Base-by-base conservation (phyloP, 768 basidiomycete genomes). In the Chalciporus pseudorubinellus region DNA sequence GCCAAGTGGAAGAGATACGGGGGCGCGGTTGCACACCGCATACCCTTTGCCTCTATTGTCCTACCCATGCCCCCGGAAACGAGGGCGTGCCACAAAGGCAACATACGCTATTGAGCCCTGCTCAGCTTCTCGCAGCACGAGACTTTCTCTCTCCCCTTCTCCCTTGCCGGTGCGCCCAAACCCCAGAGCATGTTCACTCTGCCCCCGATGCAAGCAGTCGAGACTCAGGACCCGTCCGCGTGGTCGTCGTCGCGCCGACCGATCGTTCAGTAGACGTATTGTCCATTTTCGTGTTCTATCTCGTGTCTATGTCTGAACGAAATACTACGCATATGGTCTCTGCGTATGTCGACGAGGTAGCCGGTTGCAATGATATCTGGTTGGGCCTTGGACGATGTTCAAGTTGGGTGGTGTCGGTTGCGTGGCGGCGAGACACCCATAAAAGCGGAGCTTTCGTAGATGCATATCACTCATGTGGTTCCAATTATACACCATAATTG, bases 61-160 rank as follows among this genome's bases (percentile, higher is more conserved):
- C 29, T 11, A 1, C 29, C 4, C 8, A 1, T 31, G 13, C 10
- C 10, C 10, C 12, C 10, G 13, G 29, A 13, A 31, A 11, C 12
- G 12, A 12, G 10, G 13, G 10, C 29, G 10, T 31, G 13, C 29
- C 10, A 31, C 29, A 31, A 12, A 31, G 10, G 29, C 9, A 53
- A n/a, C 44, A 58, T 31, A 63, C 61, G 1, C 44, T 55, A 6
- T 61, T 77, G 4, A 69, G 56, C 20, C 58, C 63, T 51, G 39
- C 57, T 0, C 74, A 78, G 52, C 67, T 79, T 4, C 56, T 70
- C 24, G 64, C 65, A 1, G 75, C 71, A 8, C 68, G 77, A 21
- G 77, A 78, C 53, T 77, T 77, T 57, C 60, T 79, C 31, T 67
- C 66, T 6, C 58, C 76, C 8, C 69, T 70, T 16, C 54, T 78